Base-by-base conservation (phyloP, 345 rosid genomes). In the Physaria fendleri region DNA sequence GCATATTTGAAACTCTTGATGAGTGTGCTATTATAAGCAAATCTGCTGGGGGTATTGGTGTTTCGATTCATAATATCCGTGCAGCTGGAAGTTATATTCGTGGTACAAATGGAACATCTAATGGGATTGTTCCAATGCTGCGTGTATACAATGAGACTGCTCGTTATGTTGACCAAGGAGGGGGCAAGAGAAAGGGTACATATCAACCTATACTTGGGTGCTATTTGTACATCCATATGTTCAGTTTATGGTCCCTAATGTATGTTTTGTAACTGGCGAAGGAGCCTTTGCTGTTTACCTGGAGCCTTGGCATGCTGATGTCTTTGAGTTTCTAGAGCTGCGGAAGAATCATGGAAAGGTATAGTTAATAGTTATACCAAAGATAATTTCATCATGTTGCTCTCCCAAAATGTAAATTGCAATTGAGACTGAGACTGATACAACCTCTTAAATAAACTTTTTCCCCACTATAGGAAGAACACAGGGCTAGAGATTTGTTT, bases 1-100 rank as follows among this genome's bases (percentile, higher is more conserved):
- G 95, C 27, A 87, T 90, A 32, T 90, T 87, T 71, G 97, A 90
- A 25, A 85, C 94, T 5, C 53, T 87, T 66, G 85, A 85, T 79
- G 94, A 90, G 74, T 90, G 95, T 80, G 97, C 91, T 61, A 89
- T 90, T 48, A 85, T 90, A 59, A 90, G 95, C 74, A 90, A 90
- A 72, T 87, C 94, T 5, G 94, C 89, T 71, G 95, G 97, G 14
- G 94, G 97, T 46, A 83, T 90, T 65, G 95, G 95, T 56, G 89
- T 90, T 2, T 87, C 97, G 11, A 71, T 33, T 52, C 57, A 52
- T 8, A 52, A 52, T 4, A 51, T 51, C 4, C 57, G 41, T 32
- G 57, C 57, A 6, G 18, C 57, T 51, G 57, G 41, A 51, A 51
- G 57, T 20, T 33, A 51, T 28, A 52, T 52, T 33, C 57, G 57